Percentiles rank a stretch among this genome's conserved stretches.
Conservation (phyloP, 495 filamentous ascomycete species). For the Aspergillus nidulans region DNA sequence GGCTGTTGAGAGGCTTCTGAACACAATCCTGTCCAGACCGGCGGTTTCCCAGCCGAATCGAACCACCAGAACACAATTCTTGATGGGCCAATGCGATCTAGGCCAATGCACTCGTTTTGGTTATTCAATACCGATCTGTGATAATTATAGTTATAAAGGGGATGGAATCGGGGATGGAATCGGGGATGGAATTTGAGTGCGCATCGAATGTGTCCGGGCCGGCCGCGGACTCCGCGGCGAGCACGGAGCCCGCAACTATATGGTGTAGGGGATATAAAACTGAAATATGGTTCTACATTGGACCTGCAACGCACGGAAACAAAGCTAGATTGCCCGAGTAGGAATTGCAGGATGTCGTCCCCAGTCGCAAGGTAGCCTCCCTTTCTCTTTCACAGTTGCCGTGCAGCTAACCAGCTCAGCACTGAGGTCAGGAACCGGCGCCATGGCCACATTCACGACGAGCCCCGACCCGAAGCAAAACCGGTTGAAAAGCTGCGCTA, state of each 20-base stretch:
- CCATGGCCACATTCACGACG: not conserved
- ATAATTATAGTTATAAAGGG: too few relatives aligned
- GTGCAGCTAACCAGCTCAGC: not conserved
- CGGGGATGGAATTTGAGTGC: not conserved
- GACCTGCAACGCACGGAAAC: not conserved
- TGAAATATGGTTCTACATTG: not conserved
- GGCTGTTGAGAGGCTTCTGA: too few relatives aligned
- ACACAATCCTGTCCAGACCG: too few relatives aligned
- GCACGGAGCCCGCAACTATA: constrained; percentile 7
- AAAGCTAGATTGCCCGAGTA: not conserved
- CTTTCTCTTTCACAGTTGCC: not conserved
- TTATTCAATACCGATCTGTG: too few relatives aligned
- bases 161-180: too few relatives aligned
- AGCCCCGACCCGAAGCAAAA: not conserved
- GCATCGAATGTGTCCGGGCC: constrained; percentile 6
- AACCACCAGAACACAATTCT: too few relatives aligned
- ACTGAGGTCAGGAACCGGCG: not conserved
- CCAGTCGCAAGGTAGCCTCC: not conserved
- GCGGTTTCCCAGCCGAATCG: too few relatives aligned
- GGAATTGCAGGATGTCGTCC: not conserved
- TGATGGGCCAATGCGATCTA: too few relatives aligned
- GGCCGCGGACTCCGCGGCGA: constrained; percentile 18
- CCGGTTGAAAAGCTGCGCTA: constrained; percentile 36
- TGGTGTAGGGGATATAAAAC: not conserved
- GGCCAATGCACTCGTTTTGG: too few relatives aligned